Base-by-base conservation (phyloP, 2,329 filamentous ascomycete species). In the Fusarium buxicola region DNA sequence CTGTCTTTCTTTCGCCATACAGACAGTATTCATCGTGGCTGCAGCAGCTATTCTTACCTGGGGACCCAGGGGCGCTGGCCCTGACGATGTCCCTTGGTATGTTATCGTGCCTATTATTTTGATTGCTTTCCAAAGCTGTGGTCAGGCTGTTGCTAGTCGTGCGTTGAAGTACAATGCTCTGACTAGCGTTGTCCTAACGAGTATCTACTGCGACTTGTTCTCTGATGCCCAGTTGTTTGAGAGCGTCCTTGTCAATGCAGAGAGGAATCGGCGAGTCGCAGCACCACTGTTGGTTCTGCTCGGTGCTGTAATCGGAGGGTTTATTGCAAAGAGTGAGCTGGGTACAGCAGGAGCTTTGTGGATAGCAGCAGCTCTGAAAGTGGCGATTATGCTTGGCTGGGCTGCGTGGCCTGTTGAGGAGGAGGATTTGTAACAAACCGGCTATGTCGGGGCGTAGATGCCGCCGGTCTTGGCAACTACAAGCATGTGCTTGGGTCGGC, bases 141-240 rank as follows among this genome's bases (percentile, higher is more conserved):
- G 91, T 0, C 91, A 94, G 73, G 90, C 91, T 1, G 88, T 93
- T n/a, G 86, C 86, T 0, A 92, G 89, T 68, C 79, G 91, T 4
- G 87, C 89, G 0, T 75, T 94, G 58, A 84, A 87, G 68, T 89
- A 88, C 71, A 88, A 87, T 55, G 86, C 88, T 3, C 77, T 94
- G 16, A 93, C 91, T 0, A 92, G 89, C 60, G 91, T 93, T 13
- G 92, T 94, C 4, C 76, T 95, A 57, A 94, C 92, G 1, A 92
- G 89, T 72, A 88, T 92, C 60, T 94, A 94, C 78, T 93, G 90
- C 72, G 92, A 94, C 73, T 72, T 94, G 16, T 92, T 92, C 66
- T 90, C 88, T 2, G 90, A 92, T 54, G 76, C 78, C 28, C 74
- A 81, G 21, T 68, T 86, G 4, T 82, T 86, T 31, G 73, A 61